Conservation (phyloP, 805 yeast species). For the Candida taoyuanica region DNA sequence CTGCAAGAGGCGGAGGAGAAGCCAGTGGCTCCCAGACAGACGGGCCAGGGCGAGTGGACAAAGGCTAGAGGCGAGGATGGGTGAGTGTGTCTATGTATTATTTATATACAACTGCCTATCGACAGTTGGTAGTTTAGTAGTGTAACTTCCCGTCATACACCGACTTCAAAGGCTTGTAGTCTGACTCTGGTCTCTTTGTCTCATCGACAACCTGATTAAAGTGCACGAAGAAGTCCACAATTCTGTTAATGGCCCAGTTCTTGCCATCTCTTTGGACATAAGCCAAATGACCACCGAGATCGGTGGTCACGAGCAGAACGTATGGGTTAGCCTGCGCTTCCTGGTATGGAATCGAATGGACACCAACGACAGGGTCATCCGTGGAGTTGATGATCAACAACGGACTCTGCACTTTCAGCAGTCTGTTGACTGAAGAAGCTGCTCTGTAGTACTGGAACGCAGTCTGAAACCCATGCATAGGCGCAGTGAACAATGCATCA, state of each 20-base stretch:
- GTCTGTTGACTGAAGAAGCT: constrained; percentile 56
- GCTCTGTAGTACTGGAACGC: constrained; percentile 61
- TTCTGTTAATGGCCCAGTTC: constrained; percentile 44
- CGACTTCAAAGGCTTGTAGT: constrained; percentile 16
- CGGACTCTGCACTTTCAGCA: constrained; percentile 57
- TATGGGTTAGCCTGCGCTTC: constrained; percentile 56
- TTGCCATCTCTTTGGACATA: constrained; percentile 39
- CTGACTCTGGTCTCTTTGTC: constrained; percentile 14
- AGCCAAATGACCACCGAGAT: constrained; percentile 70
- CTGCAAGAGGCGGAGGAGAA: constrained; percentile 25
- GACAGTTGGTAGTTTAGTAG: constrained; percentile 1
- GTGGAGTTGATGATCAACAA: constrained; percentile 51
- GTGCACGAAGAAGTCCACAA: constrained; percentile 36
- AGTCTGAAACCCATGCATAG: constrained; percentile 55
- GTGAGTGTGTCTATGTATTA: not conserved
- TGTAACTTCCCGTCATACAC: constrained; percentile 19
- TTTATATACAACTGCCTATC: not conserved
- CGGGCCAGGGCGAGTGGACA: constrained; percentile 78
- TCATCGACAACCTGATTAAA: constrained; percentile 33
- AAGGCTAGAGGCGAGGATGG: constrained; percentile 77
- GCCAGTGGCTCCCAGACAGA: constrained; percentile 47
- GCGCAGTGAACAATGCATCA: constrained; percentile 59
- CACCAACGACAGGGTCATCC: constrained; percentile 66
- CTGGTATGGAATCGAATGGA: constrained; percentile 43
- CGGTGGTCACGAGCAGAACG: constrained; percentile 50